A percentile compares a stretch with the other conserved stretches of the same genome.
Evolutionary conservation across 306 rosid genomes (phyloP).

Genomic region (Cyamopsis tetragonoloba): DNA sequence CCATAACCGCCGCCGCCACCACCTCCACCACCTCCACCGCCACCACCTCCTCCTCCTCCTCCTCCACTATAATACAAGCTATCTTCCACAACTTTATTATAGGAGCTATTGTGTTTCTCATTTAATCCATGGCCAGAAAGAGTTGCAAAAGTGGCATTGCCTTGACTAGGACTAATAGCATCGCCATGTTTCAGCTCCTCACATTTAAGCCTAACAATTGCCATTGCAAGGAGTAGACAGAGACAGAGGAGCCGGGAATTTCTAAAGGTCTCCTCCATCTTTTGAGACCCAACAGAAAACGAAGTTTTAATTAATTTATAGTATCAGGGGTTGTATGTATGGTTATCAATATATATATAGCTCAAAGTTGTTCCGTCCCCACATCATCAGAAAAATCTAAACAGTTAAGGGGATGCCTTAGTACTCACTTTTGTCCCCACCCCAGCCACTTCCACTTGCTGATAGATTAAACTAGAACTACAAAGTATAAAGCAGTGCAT

Average conservation of each 20-base stretch:
- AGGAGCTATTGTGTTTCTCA: slow-evolving; percentile 13
- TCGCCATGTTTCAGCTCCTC: slow-evolving; percentile 21
- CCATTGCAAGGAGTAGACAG: slow-evolving; percentile 25
- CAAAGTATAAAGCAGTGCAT: neutral
- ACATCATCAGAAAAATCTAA: slow-evolving; percentile 16
- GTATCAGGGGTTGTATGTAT: too few species aligned
- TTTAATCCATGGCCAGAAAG: slow-evolving; percentile 13
- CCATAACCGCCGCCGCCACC: neutral
- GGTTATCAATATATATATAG: too few species aligned
- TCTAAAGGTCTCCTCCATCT: slow-evolving; percentile 27
- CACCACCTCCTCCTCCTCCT: neutral
- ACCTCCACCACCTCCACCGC: neutral
- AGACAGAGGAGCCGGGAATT: slow-evolving; percentile 24
- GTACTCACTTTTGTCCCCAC: slow-evolving; percentile 58
- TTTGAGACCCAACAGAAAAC: neutral
- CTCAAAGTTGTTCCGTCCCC: too few species aligned
- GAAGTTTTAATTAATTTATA: too few species aligned
- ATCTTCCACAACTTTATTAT: slow-evolving; percentile 19
- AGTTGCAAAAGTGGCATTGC: slow-evolving; percentile 17
- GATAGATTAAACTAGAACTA: neutral
- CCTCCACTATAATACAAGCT: slow-evolving; percentile 10
- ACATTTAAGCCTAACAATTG: slow-evolving; percentile 34
- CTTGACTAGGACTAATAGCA: slow-evolving; percentile 21
- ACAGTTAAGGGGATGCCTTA: slow-evolving; percentile 26
- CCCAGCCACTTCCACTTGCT: slow-evolving; percentile 31